Evolutionary conservation across 2,329 filamentous ascomycete genomes (phyloP), one percentile per base, ranked within the genome.

Genomic region (Hypoxylon sp.): DNA sequence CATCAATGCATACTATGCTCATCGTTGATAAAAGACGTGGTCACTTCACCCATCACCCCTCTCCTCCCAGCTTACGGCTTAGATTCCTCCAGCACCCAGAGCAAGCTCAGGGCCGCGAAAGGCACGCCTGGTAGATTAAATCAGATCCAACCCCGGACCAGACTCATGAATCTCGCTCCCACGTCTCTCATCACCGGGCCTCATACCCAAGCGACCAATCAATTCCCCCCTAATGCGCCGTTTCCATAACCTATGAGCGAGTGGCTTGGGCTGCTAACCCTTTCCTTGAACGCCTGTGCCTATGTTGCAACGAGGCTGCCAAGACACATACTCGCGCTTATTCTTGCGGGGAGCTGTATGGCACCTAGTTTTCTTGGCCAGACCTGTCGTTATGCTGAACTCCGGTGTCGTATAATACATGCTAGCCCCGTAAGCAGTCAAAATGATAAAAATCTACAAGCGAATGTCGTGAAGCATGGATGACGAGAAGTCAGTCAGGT

Each of bases 201-300:
- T 63, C 62, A 13, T 68, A 70, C 55, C 67, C 67, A 69, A 71
- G 5, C 38, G 52, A 65, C 58, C 52, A 62, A 70, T 38, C 51
- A 53, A 51, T 14, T 21, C 17, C 36, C 48, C 11, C 5, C n/a
- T 21, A 61, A 53, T 62, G 38, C 62, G 65, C 61, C 60, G 57
- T 63, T 62, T 55, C 30, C 53, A 52, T 64, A 45, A 63, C 56
- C 53, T 61, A 43, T 38, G 65, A 67, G 61, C 63, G 67, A 73
- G 67, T 66, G 65, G 61, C 61, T 67, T 62, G 62, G 65, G 60
- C 68, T 63, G 59, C 50, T 63, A 48, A 66, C 61, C 63, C 56
- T 6, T 62, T 59, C 46, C 64, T 63, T 52, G 43, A 72, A 72
- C 70, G 68, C 70, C 70, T 60, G 45, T 61, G 46, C 55, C 51